Evolutionary conservation across 1,284 basidiomycete species (phyloP).

Genomic region (Peniophora sp.): DNA sequence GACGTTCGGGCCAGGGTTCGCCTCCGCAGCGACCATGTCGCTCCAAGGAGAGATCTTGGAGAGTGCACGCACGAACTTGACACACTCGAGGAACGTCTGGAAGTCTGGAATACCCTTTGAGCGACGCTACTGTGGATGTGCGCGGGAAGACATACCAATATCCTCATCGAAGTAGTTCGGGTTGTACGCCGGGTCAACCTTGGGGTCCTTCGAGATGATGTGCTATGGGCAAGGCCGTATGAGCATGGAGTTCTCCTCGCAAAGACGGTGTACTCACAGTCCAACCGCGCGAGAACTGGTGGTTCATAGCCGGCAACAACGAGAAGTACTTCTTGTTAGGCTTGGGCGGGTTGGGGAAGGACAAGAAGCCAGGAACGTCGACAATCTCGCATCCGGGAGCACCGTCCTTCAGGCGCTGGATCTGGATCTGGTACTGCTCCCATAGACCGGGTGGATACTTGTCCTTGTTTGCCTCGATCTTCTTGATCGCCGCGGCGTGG

Average conservation of each 20-base stretch:
- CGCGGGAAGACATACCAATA: slow-evolving; percentile 21
- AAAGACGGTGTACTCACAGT: neutral
- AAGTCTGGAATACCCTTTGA: slow-evolving; percentile 11
- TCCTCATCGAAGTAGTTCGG: slow-evolving; percentile 28
- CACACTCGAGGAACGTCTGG: slow-evolving; percentile 27
- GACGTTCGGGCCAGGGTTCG: slow-evolving; percentile 9
- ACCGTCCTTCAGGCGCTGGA: slow-evolving; percentile 12
- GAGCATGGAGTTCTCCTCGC: no score
- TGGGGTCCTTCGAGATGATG: slow-evolving; percentile 22
- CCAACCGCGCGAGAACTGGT: slow-evolving; percentile 14
- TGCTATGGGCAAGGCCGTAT: slow-evolving; percentile 8
- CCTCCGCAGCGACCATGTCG: slow-evolving; percentile 11
- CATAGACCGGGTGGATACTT: slow-evolving; percentile 10
- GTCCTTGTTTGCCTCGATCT: slow-evolving; percentile 1
- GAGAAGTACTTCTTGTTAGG: slow-evolving; percentile 20
- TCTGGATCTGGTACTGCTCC: slow-evolving; percentile 17
- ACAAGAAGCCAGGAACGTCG: slow-evolving; percentile 13
- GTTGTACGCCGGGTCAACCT: slow-evolving; percentile 26
- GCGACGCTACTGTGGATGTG: no score
- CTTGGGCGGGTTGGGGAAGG: slow-evolving; percentile 11
- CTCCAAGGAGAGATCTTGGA: slow-evolving; percentile 22
- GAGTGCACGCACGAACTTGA: slow-evolving; percentile 29
- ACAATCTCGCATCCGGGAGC: slow-evolving; percentile 14
- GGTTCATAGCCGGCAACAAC: slow-evolving; percentile 19
- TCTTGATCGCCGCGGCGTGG: neutral